Percentiles rank a stretch among this genome's conserved stretches.
Conservation (phyloP, 768 basidiomycete species). For the Auriscalpium microsporum region DNA sequence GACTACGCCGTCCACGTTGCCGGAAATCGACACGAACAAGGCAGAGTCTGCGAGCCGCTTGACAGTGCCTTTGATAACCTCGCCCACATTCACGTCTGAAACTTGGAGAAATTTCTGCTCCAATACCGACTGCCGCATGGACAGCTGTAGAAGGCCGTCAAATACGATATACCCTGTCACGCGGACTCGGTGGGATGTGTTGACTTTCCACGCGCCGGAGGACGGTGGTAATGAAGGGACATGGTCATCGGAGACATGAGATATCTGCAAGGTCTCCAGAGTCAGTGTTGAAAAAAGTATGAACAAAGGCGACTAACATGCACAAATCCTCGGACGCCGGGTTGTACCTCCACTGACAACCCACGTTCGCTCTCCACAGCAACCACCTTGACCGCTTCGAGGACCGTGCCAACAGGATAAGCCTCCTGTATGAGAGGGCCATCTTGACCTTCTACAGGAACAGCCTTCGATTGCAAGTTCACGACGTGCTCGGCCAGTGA, state of each 20-base stretch:
- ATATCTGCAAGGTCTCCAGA: slow-evolving; percentile 52
- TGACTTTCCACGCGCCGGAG: slow-evolving; percentile 75
- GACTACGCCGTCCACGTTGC: slow-evolving; percentile 84
- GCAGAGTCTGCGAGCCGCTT: slow-evolving; percentile 75
- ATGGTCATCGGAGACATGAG: slow-evolving; percentile 87
- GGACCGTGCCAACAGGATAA: slow-evolving; percentile 64
- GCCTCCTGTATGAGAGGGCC: slow-evolving; percentile 36
- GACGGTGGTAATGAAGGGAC: slow-evolving; percentile 61
- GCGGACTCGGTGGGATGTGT: slow-evolving; percentile 74
- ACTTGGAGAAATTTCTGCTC: slow-evolving; percentile 83
- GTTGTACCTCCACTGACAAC: slow-evolving; percentile 56
- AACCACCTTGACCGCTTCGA: slow-evolving; percentile 67
- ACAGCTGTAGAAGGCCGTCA: slow-evolving; percentile 86
- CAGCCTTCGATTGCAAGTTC: slow-evolving; percentile 35
- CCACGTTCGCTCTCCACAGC: slow-evolving; percentile 80
- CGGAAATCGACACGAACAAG: slow-evolving; percentile 80
- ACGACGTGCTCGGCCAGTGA: slow-evolving; percentile 68
- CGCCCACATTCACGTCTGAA: slow-evolving; percentile 75
- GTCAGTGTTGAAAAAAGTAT: not conserved
- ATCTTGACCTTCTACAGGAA: slow-evolving; percentile 17
- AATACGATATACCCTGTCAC: slow-evolving; percentile 79
- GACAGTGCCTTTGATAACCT: slow-evolving; percentile 79
- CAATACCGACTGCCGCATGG: slow-evolving; percentile 72
- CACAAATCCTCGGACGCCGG: slow-evolving; percentile 68
- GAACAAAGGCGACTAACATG: slow-evolving; percentile 52